These are phyloP conservation scores for Litsea cubeba DNA, from an alignment of 164 flowering plant species.

Conservation along the genomic window DNA sequence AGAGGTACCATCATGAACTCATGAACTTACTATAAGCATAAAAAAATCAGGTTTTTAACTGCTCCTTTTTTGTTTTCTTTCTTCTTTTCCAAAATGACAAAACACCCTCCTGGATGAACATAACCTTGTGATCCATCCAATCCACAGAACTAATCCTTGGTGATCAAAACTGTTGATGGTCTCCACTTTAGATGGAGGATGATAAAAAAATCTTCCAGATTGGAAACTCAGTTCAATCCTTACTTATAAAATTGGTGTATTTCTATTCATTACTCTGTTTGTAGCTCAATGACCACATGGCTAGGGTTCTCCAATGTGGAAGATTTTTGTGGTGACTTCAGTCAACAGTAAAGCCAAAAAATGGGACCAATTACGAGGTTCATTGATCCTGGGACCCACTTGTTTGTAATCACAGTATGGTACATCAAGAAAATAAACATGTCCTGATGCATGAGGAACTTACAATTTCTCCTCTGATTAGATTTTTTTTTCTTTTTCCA, in stretches of 20 bases:
- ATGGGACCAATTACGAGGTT: neutral
- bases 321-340: neutral
- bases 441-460: neutral
- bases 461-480: too few relatives aligned
- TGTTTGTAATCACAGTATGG: neutral
- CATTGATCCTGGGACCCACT: neutral
- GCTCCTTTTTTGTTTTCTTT: too few relatives aligned
- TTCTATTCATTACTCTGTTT: too few relatives aligned
- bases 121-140: neutral
- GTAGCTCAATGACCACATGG: neutral
- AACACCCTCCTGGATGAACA: neutral
- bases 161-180: neutral
- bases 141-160: neutral
- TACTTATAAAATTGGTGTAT: neutral
- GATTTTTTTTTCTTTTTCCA: neutral
- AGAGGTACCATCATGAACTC: conserved; percentile 27
- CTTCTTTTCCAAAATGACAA: neutral
- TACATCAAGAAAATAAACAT: neutral
- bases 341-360: neutral
- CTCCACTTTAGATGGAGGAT: neutral
- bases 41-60: too few relatives aligned
- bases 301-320: neutral
- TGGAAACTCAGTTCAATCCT: neutral
- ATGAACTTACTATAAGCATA: too few relatives aligned
- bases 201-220: neutral